Percentiles rank a stretch among this genome's conserved stretches.
Evolutionary conservation across 805 yeast species (phyloP).

Genomic region (Candida gorgasii): DNA sequence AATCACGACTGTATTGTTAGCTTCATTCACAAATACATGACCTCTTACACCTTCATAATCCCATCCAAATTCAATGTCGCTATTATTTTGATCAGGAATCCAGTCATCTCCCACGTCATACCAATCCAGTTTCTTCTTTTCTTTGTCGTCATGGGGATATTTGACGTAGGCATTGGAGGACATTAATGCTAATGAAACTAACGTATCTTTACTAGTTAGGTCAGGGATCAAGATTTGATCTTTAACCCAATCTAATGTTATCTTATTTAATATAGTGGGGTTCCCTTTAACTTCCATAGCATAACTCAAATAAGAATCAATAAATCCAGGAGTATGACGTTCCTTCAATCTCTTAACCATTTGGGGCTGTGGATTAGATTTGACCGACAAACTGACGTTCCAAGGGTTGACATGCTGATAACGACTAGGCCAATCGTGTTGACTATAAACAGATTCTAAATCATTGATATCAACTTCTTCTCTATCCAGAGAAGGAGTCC

Average conservation of each 20-base stretch:
- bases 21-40: conserved; percentile 72
- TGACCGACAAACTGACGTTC: conserved; percentile 34
- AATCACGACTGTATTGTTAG: conserved; percentile 64
- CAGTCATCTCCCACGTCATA: conserved; percentile 60
- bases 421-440: conserved; percentile 38
- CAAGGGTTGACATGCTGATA: conserved; percentile 39
- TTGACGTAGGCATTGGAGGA: conserved; percentile 89
- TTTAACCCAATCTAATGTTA: conserved; percentile 65
- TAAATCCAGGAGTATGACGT: conserved; percentile 54
- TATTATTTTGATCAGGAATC: conserved; percentile 55
- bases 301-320: conserved; percentile 65
- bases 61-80: conserved; percentile 83
- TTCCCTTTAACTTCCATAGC: conserved; percentile 47
- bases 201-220: conserved; percentile 68
- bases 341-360: conserved; percentile 30
- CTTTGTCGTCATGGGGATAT: conserved; percentile 57
- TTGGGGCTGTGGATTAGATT: conserved; percentile 18
- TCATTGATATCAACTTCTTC: conserved; percentile 6
- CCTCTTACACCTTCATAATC: conserved; percentile 82
- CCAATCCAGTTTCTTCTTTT: conserved; percentile 73
- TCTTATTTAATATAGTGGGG: conserved; percentile 33
- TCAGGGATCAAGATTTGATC: conserved; percentile 65
- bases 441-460: conserved; percentile 11
- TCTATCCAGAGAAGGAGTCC: conserved; percentile 3
- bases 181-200: conserved; percentile 76